Evolutionary conservation across 2,329 filamentous ascomycete genomes (phyloP), one percentile per base, ranked within the genome.

Genomic region (Alternaria tenuissima): DNA sequence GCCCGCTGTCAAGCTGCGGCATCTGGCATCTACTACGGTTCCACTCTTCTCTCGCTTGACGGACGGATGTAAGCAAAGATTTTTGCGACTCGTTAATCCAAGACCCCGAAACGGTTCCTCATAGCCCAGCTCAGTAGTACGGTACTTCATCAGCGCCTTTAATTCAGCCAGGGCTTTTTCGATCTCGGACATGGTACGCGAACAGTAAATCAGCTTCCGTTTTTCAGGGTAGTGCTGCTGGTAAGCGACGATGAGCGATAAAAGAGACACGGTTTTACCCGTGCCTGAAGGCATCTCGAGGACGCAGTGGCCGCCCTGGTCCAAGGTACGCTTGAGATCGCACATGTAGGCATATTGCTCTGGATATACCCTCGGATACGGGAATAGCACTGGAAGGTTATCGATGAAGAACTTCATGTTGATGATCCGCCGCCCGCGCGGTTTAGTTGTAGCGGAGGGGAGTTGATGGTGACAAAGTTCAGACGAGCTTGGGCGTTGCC

Each of bases 161-260:
- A 99, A 79, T 79, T 99, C 95, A 9, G 92, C 92, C 53, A 99
- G 81, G 0, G 96, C 95, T 81, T 99, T 99, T 78, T 99, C 95
- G 73, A 99, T 99, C 82, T 99, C 95, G 38, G 95, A 99, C 94
- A 99, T 99, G 57, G 95, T 99, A 89, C 95, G 93, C 65, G 95
- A 99, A 83, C 95, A 99, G 81, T 99, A 99, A 57, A 99, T 97
- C 52, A 99, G 88, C 80, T 99, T 99, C 57, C 96, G 87, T 72
- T 95, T 92, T 76, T 97, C 93, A 3, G 94, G 93, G 73, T 94
- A 94, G 76, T 94, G 90, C 77, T 95, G 92, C 79, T 99, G 96
- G 74, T 99, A 99, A 42, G 95, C 94, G 59, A 99, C 89, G 73
- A 99, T 99, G 69, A 99, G 87, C 0, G 95, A 97, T 44, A 99